phyloP scores from a whole-genome alignment of 768 basidiomycete species.

The Lyophyllum shimeji region DNA sequence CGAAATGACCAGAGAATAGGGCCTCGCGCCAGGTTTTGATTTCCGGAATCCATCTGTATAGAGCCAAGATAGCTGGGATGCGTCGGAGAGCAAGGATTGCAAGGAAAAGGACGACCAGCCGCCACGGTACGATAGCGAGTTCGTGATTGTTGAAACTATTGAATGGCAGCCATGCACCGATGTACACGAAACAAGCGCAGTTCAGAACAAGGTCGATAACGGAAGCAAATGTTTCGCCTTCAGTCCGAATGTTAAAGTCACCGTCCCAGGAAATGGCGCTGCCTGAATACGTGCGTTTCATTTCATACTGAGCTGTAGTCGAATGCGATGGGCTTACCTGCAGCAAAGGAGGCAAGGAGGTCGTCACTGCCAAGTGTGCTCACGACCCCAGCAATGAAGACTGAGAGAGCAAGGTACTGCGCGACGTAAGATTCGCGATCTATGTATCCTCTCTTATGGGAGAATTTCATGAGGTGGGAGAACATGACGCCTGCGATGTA shows the following conservation, averaged over 20 bases:
- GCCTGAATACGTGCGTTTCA: neutral
- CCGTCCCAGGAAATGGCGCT: constrained; percentile 88
- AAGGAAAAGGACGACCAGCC: constrained; percentile 66
- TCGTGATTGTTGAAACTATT: constrained; percentile 50
- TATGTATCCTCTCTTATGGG: constrained; percentile 60
- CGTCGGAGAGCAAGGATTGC: constrained; percentile 73
- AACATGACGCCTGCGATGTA: constrained; percentile 55
- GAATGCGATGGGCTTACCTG: constrained; percentile 42
- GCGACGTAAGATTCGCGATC: constrained; percentile 87
- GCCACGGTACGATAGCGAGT: constrained; percentile 68
- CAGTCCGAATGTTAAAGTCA: constrained; percentile 74
- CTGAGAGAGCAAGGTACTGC: constrained; percentile 72
- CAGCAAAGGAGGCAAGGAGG: constrained; percentile 85
- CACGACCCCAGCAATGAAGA: constrained; percentile 78
- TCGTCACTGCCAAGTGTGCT: constrained; percentile 85
- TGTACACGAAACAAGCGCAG: constrained; percentile 79
- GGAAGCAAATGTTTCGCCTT: constrained; percentile 85
- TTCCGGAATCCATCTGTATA: constrained; percentile 88
- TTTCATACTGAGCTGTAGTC: constrained; percentile 8
- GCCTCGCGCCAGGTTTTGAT: constrained; percentile 85
- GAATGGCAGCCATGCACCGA: constrained; percentile 87
- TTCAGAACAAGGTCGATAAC: constrained; percentile 89
- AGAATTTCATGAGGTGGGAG: constrained; percentile 70
- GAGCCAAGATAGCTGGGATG: constrained; percentile 71
- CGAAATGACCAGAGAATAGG: constrained; percentile 90